phyloP scores from a whole-genome alignment of 148 eudicot species.

The Chenopodium berlandieri region DNA sequence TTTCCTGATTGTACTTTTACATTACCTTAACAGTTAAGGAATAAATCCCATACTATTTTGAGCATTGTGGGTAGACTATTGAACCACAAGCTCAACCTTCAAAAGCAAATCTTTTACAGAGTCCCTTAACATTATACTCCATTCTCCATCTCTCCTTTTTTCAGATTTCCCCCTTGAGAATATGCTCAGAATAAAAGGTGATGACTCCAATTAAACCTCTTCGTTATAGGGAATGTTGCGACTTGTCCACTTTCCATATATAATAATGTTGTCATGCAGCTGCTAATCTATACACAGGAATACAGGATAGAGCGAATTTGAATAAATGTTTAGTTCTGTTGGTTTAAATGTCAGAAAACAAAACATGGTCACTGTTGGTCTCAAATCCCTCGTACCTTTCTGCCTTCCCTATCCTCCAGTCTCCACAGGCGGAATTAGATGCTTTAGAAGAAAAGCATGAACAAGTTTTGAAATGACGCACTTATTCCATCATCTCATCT shows the following conservation, averaged over 20 bases:
- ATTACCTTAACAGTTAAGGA: no score
- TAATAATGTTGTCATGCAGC: neutral
- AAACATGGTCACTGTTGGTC: neutral
- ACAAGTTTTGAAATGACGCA: no score
- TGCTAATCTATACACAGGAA: neutral
- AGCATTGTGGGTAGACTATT: neutral
- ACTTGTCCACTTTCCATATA: neutral
- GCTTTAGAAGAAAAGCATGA: neutral
- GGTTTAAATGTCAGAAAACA: conserved; percentile 1
- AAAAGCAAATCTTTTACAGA: neutral
- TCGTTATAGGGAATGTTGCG: neutral
- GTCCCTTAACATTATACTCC: neutral
- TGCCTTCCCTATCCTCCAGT: neutral
- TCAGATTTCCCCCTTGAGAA: neutral
- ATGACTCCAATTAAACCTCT: neutral
- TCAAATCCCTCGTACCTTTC: neutral
- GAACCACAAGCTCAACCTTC: neutral
- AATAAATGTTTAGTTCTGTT: neutral
- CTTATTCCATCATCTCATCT: neutral
- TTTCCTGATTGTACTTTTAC: no score
- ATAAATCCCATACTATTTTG: no score
- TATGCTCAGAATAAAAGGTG: conserved; percentile 9
- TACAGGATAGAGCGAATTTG: neutral
- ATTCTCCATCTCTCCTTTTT: conserved; percentile 17
- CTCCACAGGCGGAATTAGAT: neutral